These are phyloP conservation scores for Gossypium sturtianum DNA, from an alignment of 345 rosid species.

Conservation along the genomic window DNA sequence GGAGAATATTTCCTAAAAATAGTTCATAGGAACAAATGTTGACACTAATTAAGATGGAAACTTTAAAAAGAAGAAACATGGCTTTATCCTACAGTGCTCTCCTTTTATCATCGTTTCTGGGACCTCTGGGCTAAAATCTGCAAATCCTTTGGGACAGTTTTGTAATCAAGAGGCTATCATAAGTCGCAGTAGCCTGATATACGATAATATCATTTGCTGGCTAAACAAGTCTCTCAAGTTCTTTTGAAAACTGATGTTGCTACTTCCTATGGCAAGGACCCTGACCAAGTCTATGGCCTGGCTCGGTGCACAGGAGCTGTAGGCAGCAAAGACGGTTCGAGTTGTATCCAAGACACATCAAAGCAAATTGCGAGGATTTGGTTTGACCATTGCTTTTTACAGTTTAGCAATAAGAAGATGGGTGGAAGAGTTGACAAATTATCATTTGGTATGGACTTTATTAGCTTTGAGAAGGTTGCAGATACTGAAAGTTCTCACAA, in stretches of 20 bases:
- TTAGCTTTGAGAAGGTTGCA: conserved; percentile 43
- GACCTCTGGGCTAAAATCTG: no score
- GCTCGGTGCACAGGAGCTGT: conserved; percentile 71
- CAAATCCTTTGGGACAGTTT: background rate
- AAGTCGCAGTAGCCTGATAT: conserved; percentile 23
- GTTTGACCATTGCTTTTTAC: conserved; percentile 58
- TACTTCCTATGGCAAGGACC: conserved; percentile 28
- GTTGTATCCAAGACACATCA: conserved; percentile 53
- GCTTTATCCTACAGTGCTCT: background rate
- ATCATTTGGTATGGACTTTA: conserved; percentile 30
- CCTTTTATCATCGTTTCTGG: no score
- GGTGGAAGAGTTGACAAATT: conserved; percentile 44
- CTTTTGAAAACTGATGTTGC: conserved; percentile 32
- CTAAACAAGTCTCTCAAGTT: conserved; percentile 31
- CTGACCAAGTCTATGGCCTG: conserved; percentile 52
- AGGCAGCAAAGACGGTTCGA: conserved; percentile 36
- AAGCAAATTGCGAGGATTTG: conserved; percentile 54
- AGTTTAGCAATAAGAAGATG: conserved; percentile 33
- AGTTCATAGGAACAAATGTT: background rate
- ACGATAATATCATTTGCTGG: conserved; percentile 35
- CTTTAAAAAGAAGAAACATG: background rate
- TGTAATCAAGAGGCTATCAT: conserved; percentile 16
- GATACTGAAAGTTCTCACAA: conserved; percentile 39
- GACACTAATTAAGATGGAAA: background rate
- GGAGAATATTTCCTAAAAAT: background rate